A percentile compares a stretch with the other conserved stretches of the same genome.
phyloP scores from a whole-genome alignment of 768 basidiomycete species.

The Thelephora ganbajun region DNA sequence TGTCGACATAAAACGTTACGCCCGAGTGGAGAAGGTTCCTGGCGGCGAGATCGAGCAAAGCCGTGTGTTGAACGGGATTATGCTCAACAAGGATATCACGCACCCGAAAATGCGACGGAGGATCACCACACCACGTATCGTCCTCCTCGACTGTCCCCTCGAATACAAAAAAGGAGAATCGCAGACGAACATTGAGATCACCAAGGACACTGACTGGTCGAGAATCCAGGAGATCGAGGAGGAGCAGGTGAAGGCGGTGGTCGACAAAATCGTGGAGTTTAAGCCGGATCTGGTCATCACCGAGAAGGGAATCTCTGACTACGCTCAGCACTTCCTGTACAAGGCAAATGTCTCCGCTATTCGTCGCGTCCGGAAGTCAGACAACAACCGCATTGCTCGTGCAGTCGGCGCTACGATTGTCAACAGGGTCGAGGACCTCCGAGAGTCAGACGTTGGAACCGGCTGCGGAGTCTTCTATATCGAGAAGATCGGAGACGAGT shows the following conservation, averaged over 20 bases:
- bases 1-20: conserved; percentile 97
- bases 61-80: conserved; percentile 75
- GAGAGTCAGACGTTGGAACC: conserved; percentile 85
- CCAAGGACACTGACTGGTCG: conserved; percentile 87
- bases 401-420: conserved; percentile 95
- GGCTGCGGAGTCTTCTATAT: conserved; percentile 92
- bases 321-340: conserved; percentile 83
- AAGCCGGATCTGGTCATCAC: conserved; percentile 93
- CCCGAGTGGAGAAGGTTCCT: conserved; percentile 92
- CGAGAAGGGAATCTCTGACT: conserved; percentile 97
- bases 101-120: conserved; percentile 93
- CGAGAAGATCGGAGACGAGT: conserved; percentile 96
- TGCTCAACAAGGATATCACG: conserved; percentile 98
- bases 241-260: conserved; percentile 85
- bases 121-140: conserved; percentile 79
- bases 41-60: conserved; percentile 96
- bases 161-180: conserved; percentile 99
- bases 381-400: conserved; percentile 96
- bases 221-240: conserved; percentile 91
- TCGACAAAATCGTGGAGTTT: conserved; percentile 77
- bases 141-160: conserved; percentile 85
- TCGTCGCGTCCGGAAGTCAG: conserved; percentile 95
- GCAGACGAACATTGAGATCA: conserved; percentile 98
- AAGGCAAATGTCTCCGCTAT: conserved; percentile 86
- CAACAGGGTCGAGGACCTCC: conserved; percentile 88